Evolutionary conservation across 2,329 filamentous ascomycete species (phyloP).

Genomic region (Diatrype stigma): DNA sequence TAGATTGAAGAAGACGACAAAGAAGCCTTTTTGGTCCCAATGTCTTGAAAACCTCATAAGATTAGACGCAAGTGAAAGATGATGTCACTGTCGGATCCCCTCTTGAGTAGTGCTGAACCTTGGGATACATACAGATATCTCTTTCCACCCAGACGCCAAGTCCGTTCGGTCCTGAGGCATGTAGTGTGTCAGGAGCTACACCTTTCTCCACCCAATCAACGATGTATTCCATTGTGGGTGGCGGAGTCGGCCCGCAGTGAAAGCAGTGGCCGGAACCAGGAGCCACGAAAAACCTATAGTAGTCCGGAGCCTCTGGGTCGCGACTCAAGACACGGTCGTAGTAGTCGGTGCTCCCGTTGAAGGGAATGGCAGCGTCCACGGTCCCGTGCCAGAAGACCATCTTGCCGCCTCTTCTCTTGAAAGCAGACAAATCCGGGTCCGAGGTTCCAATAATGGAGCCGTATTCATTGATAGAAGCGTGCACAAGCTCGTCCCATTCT

Average conservation of each 20-base stretch:
- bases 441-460: constrained; percentile 6
- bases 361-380: constrained; percentile 12
- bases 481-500: constrained; percentile 6
- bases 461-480: constrained; percentile 5
- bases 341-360: constrained; percentile 18
- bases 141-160: neutral
- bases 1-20: too few species aligned
- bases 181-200: constrained; percentile 14
- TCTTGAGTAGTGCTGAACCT: neutral
- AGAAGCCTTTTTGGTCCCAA: too few species aligned
- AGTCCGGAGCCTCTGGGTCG: constrained; percentile 21
- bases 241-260: constrained; percentile 19
- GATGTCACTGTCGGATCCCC: neutral
- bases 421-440: constrained; percentile 39
- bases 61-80: constrained; percentile 1
- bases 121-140: constrained; percentile 1
- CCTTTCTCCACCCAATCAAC: constrained; percentile 29
- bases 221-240: constrained; percentile 21
- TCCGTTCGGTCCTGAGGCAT: neutral
- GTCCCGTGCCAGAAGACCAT: constrained; percentile 45
- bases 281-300: constrained; percentile 27
- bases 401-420: constrained; percentile 41
- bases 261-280: constrained; percentile 30
- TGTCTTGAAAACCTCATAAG: neutral
- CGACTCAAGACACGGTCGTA: constrained; percentile 17